phyloP scores from a whole-genome alignment of 2,329 filamentous ascomycete genomes.

The Aspergillus sp. region DNA sequence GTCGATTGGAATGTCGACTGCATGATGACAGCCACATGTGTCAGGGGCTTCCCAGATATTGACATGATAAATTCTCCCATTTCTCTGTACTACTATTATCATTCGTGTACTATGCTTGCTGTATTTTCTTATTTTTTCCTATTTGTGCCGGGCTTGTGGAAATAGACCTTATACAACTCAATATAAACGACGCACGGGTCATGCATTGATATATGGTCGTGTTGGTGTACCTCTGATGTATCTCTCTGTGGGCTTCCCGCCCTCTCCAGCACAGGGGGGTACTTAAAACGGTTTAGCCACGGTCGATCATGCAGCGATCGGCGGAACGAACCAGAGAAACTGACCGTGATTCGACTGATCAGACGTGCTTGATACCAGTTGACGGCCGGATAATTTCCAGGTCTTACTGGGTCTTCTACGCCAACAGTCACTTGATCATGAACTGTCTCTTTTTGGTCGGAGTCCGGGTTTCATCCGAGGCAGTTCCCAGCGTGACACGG shows the following conservation, averaged over 20 bases:
- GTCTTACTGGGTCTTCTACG: neutral
- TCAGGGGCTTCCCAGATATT: neutral
- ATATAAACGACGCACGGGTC: neutral
- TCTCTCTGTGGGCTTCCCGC: neutral
- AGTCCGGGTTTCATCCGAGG: too few relatives aligned
- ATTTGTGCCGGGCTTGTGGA: neutral
- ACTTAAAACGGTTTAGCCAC: neutral
- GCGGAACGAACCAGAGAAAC: neutral
- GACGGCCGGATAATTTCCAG: too few relatives aligned
- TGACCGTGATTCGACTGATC: neutral
- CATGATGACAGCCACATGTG: neutral
- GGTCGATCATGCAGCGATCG: neutral
- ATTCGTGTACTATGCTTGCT: conserved; percentile 1
- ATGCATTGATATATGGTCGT: too few relatives aligned
- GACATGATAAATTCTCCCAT: neutral
- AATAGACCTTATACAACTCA: neutral
- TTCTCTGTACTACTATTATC: conserved; percentile 2
- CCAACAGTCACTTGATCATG: neutral
- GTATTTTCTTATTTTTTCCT: neutral
- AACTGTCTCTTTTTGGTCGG: too few relatives aligned
- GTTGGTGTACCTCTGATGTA: neutral
- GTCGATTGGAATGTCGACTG: neutral
- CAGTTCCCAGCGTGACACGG: too few relatives aligned
- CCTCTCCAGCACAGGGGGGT: neutral
- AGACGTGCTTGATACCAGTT: too few relatives aligned